A percentile compares a stretch with the other conserved stretches of the same genome.
Evolutionary conservation across 2,329 filamentous ascomycete genomes (phyloP).

Genomic region (Emergomyces pasteurianus): DNA sequence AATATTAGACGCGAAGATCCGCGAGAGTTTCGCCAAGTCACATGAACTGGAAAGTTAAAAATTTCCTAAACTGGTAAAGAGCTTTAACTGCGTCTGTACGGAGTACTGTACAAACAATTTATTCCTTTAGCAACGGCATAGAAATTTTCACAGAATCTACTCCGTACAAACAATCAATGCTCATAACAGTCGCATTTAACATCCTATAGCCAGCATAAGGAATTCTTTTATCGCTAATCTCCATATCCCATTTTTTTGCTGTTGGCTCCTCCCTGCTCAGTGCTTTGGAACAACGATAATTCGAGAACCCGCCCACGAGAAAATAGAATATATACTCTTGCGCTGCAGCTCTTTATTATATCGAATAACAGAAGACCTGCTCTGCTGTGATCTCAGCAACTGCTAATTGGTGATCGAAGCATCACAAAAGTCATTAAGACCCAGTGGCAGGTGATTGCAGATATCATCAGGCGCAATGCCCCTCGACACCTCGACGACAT

Average conservation of each 20-base stretch:
- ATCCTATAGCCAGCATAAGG: background rate
- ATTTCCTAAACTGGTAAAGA: slow-evolving; percentile 16
- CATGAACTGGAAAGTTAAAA: background rate
- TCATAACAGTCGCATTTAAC: background rate
- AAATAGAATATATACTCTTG: background rate
- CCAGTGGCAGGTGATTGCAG: background rate
- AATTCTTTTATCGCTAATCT: background rate
- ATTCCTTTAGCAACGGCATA: background rate
- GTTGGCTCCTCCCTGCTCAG: background rate
- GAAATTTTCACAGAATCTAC: background rate
- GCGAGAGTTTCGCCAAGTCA: slow-evolving; percentile 1
- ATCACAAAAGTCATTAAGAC: background rate
- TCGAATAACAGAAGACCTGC: background rate
- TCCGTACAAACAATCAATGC: background rate
- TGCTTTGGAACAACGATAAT: background rate
- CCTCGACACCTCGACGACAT: slow-evolving; percentile 85
- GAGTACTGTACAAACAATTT: too few species aligned
- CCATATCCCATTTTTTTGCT: background rate
- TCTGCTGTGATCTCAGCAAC: background rate
- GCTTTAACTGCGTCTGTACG: slow-evolving; percentile 10
- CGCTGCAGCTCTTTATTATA: background rate
- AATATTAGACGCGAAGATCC: background rate
- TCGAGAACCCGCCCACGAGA: background rate
- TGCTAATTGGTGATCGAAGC: background rate
- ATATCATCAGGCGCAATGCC: slow-evolving; percentile 50